Evolutionary conservation across 129 eudicot species (phyloP), one percentile per base, ranked within the genome.

Genomic region (Pittosporum tobira): DNA sequence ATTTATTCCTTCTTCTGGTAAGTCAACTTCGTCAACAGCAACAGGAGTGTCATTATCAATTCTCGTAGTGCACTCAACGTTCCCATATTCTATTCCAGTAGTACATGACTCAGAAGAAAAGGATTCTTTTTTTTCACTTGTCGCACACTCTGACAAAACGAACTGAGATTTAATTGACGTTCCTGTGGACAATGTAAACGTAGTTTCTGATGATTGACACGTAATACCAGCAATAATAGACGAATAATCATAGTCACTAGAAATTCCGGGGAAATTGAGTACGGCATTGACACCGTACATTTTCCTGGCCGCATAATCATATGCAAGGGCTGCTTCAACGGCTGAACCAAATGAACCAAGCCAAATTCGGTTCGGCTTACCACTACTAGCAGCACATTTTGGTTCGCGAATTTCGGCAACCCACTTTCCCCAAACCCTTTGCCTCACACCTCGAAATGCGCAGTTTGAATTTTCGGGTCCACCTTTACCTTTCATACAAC

Each of bases 391-490:
- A 19, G 3, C 15, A 27, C 2, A 16, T n/a, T 28, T 64, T 0
- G 83, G 83, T 31, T 72, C 72, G 19, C 78, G 71, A 46, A 77
- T 77, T 49, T 77, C 82, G 0, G 82, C 82, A 7, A 77, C 82
- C 78, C 82, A 77, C 45, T 77, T 77, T 2, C 83, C 83, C 79
- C 83, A 72, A 25, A 30, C 64, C 69, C 83, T 72, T 53, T 77
- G 83, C 31, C 83, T 38, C 13, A 77, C 83, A 0, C 83, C 83
- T 47, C 79, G 59, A 40, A 50, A 77, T 5, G 5, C 31, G 29
- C 68, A 64, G 1, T 51, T 40, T 6, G 46, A 48, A 63, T 77
- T 77, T 5, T 73, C 50, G 3, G 83, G 83, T 3, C 83, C 83
- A 0, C 83, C 83, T 72, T 77, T 77, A 15, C 83, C 83, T 1